Evolutionary conservation across 495 filamentous ascomycete species (phyloP), one percentile per base, ranked within the genome.

Genomic region (Neurospora discreta): DNA sequence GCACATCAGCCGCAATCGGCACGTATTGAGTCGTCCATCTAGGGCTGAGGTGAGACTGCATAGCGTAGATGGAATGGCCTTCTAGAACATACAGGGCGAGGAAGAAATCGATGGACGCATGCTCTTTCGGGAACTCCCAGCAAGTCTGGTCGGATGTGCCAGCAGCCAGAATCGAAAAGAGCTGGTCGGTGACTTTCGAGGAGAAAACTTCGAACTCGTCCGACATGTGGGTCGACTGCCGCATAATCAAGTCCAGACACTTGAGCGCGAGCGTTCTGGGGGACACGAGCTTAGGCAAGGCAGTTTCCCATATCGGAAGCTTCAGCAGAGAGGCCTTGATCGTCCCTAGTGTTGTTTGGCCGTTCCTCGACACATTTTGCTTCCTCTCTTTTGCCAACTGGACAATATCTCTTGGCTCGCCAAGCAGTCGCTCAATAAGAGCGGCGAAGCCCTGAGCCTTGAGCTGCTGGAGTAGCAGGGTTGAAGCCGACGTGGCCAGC

Each of bases 311-410:
- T 30, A 89, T 78, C 5, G 82, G 78, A n/a, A 86, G 81, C 68
- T 84, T 79, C 41, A 83, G 77, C 16, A 90, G 75, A 23, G 82
- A 77, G 39, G 77, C 77, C 67, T 85, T 84, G 69, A 93, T 82
- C 3, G 84, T 81, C 20, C 76, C 73, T n/a, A 93, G 72, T 3
- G 87, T 78, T 10, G 74, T 81, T 71, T 89, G 89, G 20, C 83
- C 84, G 13, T 86, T 80, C 77, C 86, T 91, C 4, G 92, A 90
- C 77, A 93, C 82, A 73, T 93, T 94, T n/a, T 79, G 85, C 73
- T 86, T 87, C 33, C 90, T 84, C 23, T 92, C 88, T 76, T 86
- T 89, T 3, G 85, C 84, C 30, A 91, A 77, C 13, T 79, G 71
- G 39, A 75, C 77, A 33, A 94, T 85, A 71, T 90, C 88, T 33